Base-by-base conservation (phyloP, 805 yeast genomes). In the Metschnikowia borealis region DNA sequence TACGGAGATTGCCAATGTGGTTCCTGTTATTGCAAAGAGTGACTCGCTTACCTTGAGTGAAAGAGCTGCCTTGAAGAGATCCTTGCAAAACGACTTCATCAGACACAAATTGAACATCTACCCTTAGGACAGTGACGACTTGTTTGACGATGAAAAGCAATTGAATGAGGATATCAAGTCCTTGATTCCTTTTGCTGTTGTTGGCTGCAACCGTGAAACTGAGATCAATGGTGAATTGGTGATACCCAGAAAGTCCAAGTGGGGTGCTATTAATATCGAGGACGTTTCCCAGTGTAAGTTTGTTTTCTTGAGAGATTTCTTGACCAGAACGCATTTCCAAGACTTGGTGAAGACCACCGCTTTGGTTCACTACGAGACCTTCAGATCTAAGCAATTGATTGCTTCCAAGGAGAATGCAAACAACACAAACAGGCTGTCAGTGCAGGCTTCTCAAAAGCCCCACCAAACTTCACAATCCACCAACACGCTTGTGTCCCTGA, bases 221-320 rank as follows among this genome's bases (percentile, higher is more conserved):
- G 79, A 82, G 48, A 76, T 87, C 48, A 83, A 84, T 62, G 97
- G 96, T 39, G 87, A 85, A 62, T 72, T 79, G 23, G 87, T 90
- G 42, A 85, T 92, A 62, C 97, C 97, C 46, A 84, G 98, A 72
- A 84, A 87, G 72, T 90, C 95, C 49, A 84, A 85, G 65, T 92
- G 97, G 96, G 97, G 97, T 21, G 79, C 86, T 15, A 86, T 92
- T 63, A 88, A 90, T 68, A 89, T 94, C 54, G 97, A 91, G 72
- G 96, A 94, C 71, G 90, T 89, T 47, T 81, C 85, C 49, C 98
- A 94, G 71, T 90, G 97, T 71, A 99, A 94, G 73, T 94, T 94
- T 76, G 89, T 89, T 36, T 90, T 89, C 61, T 82, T 94, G 65
- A 83, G 97, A 72, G 96, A 89, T 68, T 94, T 94, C 69, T 80